Evolutionary conservation across 1,284 basidiomycete species (phyloP).

Genomic region (Trametes versicolor): DNA sequence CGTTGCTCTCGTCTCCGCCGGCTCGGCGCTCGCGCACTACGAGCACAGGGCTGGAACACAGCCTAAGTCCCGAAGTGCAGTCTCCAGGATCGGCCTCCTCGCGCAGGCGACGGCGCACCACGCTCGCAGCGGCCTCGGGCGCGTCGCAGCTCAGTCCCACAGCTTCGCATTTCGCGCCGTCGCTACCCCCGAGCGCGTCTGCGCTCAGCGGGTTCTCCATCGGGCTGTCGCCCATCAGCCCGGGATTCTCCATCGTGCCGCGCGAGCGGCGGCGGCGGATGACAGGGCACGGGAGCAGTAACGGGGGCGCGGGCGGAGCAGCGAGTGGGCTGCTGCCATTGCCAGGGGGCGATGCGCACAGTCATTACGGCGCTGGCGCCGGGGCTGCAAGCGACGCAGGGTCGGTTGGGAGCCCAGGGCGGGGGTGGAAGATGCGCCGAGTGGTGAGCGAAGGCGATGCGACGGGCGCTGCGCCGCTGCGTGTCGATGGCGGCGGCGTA

Average conservation of each 20-base stretch:
- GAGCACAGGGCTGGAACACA: conserved; percentile 24
- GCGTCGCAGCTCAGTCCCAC: conserved; percentile 22
- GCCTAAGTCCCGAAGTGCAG: conserved; percentile 16
- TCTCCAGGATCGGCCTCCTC: conserved; percentile 11
- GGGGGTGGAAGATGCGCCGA: conserved; percentile 30
- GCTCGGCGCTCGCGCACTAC: conserved; percentile 30
- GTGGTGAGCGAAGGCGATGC: conserved; percentile 40
- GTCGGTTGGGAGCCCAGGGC: conserved; percentile 15
- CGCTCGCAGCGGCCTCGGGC: conserved; percentile 26
- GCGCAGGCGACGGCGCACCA: conserved; percentile 35
- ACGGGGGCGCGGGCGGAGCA: conserved; percentile 43
- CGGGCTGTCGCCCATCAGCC: conserved; percentile 76
- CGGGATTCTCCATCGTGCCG: conserved; percentile 74
- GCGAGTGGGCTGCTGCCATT: conserved; percentile 19
- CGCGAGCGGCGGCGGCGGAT: conserved; percentile 54
- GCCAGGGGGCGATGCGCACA: conserved; percentile 43
- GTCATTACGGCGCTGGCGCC: conserved; percentile 47
- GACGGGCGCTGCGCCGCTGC: conserved; percentile 5
- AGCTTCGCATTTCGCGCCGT: conserved; percentile 25
- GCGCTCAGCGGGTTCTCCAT: conserved; percentile 68
- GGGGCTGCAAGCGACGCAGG: conserved; percentile 16
- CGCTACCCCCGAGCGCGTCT: conserved; percentile 42
- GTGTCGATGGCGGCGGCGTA: conserved; percentile 7
- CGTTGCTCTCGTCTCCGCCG: conserved; percentile 28
- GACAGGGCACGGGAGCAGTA: conserved; percentile 39